Conservation (phyloP, 345 rosid species). For the Acer negundo region DNA sequence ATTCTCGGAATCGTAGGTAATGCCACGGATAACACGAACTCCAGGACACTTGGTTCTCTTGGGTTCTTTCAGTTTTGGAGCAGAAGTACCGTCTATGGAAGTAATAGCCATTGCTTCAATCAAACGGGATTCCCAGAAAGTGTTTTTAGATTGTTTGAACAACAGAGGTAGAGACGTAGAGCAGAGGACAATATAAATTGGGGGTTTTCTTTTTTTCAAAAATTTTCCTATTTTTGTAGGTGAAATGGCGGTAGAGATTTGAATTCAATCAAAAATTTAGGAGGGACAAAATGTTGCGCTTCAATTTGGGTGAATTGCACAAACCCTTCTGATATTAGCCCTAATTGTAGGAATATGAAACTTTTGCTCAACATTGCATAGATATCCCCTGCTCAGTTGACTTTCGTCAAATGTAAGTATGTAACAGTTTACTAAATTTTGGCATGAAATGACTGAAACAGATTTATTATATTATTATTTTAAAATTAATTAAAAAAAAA, state of each 20-base stretch:
- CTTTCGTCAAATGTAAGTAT: no score
- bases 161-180: neutral
- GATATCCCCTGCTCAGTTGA: no score
- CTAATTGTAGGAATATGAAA: no score
- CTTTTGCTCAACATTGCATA: no score
- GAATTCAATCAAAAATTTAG: neutral
- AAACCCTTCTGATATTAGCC: no score
- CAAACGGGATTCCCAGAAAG: neutral
- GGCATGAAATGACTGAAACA: no score
- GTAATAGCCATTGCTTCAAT: slow-evolving; percentile 29
- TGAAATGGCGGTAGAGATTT: slow-evolving; percentile 17
- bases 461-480: no score
- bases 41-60: slow-evolving; percentile 43
- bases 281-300: no score
- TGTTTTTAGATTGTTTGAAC: neutral
- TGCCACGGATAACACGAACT: slow-evolving; percentile 47
- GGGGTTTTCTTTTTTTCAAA: neutral
- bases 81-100: neutral
- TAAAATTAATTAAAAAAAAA: no score
- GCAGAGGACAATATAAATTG: neutral
- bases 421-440: no score
- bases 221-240: neutral
- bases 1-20: slow-evolving; percentile 55
- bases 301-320: no score
- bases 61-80: slow-evolving; percentile 12